These are phyloP conservation scores for Entoloma clypeatum DNA, from an alignment of 1,284 basidiomycete species.

Conservation along the genomic window DNA sequence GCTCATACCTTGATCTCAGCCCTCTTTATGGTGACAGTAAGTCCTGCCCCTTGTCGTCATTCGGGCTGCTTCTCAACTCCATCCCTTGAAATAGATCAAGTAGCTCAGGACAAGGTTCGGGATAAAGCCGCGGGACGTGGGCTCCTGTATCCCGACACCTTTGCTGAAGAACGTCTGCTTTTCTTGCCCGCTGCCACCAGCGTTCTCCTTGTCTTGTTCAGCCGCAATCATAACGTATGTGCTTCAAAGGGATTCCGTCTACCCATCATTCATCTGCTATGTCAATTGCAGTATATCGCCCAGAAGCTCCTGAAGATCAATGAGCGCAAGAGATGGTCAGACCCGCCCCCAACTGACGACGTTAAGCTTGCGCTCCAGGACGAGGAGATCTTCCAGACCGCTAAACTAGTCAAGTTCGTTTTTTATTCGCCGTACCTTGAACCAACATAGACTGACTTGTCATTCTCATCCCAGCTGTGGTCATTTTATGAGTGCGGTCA, in stretches of 20 bases:
- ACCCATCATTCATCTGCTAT: slow-evolving; percentile 14
- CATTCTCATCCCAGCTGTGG: slow-evolving; percentile 28
- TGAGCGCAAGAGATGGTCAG: slow-evolving; percentile 36
- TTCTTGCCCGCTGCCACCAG: slow-evolving; percentile 47
- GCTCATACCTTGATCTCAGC: slow-evolving; percentile 54
- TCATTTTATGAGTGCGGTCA: slow-evolving; percentile 39
- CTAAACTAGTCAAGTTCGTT: slow-evolving; percentile 44
- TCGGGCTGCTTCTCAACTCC: not conserved
- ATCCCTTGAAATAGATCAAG: slow-evolving; percentile 28
- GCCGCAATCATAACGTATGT: slow-evolving; percentile 46
- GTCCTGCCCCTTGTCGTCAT: slow-evolving; percentile 9
- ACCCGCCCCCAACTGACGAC: slow-evolving; percentile 32
- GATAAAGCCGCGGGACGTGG: slow-evolving; percentile 36
- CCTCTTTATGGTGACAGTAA: slow-evolving; percentile 37
- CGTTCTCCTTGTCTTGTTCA: slow-evolving; percentile 46
- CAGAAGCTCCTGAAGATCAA: slow-evolving; percentile 48
- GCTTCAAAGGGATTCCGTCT: too few species aligned
- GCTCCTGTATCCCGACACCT: slow-evolving; percentile 37
- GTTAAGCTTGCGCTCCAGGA: slow-evolving; percentile 33
- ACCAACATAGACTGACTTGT: not conserved
- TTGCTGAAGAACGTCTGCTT: slow-evolving; percentile 42
- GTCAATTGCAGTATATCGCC: slow-evolving; percentile 39
- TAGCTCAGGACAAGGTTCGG: slow-evolving; percentile 33
- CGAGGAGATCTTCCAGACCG: slow-evolving; percentile 51
- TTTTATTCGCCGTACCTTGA: not conserved